Percentiles rank a stretch among this genome's conserved stretches.
These are phyloP conservation scores for Trichopus zeylanicus DNA, from an alignment of 116 monocot genomes.

Conservation along the genomic window DNA sequence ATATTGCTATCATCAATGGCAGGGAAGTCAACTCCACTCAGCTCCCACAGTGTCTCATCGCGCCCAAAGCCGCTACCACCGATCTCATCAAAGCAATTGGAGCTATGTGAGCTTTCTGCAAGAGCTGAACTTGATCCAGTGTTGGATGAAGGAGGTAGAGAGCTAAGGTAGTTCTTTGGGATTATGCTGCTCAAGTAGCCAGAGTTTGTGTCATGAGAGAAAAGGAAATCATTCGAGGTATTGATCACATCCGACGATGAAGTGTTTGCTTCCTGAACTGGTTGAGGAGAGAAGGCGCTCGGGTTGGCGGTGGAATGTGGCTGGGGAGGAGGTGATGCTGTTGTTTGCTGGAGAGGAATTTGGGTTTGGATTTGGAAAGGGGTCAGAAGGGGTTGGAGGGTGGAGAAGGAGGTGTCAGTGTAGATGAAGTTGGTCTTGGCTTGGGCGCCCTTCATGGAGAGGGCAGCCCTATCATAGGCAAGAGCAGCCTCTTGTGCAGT, in stretches of 20 bases:
- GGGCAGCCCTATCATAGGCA: not conserved
- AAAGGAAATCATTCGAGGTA: not conserved
- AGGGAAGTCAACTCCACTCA: not conserved
- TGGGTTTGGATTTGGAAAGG: not conserved
- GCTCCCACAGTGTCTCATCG: constrained; percentile 13
- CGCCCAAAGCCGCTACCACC: constrained; percentile 9
- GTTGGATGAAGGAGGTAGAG: not conserved
- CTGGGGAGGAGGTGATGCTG: not conserved
- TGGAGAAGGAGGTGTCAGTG: not conserved
- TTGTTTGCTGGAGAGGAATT: not conserved
- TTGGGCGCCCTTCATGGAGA: not conserved
- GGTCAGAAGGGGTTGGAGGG: not conserved
- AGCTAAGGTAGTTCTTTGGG: not conserved
- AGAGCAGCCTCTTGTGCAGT: not conserved
- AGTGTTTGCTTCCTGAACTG: not conserved
- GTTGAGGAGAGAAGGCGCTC: not conserved
- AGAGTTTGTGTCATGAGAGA: not conserved
- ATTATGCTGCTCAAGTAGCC: not conserved
- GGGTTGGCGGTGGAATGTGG: not conserved
- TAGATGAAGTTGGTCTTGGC: constrained; percentile 1
- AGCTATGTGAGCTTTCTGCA: not conserved
- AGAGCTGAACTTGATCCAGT: not conserved
- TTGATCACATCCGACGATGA: not conserved
- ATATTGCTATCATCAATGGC: not conserved
- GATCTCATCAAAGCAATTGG: not conserved